phyloP scores from a whole-genome alignment of 768 basidiomycete species.

The Candolleomyces eurysporus region DNA sequence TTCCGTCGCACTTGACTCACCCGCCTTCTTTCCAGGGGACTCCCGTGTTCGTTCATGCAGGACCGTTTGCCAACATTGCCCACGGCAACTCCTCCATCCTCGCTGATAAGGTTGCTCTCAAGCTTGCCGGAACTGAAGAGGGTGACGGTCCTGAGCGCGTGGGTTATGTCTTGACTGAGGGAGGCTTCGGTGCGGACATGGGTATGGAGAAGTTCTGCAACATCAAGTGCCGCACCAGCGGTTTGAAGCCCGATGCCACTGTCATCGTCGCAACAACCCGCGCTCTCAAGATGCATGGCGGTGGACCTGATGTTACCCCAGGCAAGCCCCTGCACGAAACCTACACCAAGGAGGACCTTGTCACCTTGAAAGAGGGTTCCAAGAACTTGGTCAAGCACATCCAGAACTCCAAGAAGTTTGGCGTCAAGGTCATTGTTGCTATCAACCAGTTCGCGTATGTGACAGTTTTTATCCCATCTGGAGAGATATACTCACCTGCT shows the following conservation, averaged over 20 bases:
- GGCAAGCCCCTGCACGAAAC: conserved; percentile 92
- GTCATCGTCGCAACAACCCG: conserved; percentile 97
- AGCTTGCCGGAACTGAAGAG: conserved; percentile 92
- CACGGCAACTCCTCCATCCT: conserved; percentile 98
- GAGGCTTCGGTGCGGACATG: conserved; percentile 98
- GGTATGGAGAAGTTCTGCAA: conserved; percentile 99
- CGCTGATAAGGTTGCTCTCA: conserved; percentile 95
- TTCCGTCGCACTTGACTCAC: background rate
- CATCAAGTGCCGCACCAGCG: conserved; percentile 95
- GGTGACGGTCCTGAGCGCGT: conserved; percentile 79
- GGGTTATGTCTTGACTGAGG: conserved; percentile 97
- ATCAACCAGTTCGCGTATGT: conserved; percentile 94
- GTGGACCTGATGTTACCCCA: conserved; percentile 94
- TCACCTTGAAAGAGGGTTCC: conserved; percentile 86
- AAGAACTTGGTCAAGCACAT: conserved; percentile 93
- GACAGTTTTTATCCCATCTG: background rate
- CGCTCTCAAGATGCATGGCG: conserved; percentile 99
- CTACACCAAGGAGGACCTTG: conserved; percentile 91
- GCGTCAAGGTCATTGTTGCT: conserved; percentile 92
- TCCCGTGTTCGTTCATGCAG: conserved; percentile 98
- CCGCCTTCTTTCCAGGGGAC: conserved; percentile 65
- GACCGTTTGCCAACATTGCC: conserved; percentile 98
- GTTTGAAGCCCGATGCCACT: conserved; percentile 89
- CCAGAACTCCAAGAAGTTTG: conserved; percentile 92
- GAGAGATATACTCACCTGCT: background rate